These are phyloP conservation scores for Erythrophleum ivorense DNA, from an alignment of 331 rosid genomes.

Conservation along the genomic window DNA sequence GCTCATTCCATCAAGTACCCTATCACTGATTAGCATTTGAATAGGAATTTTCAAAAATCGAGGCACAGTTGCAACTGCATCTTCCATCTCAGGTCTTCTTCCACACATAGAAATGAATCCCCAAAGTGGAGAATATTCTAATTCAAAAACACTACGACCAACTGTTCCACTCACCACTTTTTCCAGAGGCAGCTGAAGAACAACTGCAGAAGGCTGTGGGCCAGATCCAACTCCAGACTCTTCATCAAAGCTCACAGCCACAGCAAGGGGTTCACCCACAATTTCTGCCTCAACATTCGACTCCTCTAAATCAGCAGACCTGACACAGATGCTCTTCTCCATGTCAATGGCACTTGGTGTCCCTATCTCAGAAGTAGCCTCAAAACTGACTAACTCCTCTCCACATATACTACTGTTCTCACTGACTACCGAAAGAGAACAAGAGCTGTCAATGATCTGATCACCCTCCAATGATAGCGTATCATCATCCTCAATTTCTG, in stretches of 20 bases:
- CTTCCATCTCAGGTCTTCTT: constrained; percentile 87
- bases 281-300: constrained; percentile 42
- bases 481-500: constrained; percentile 70
- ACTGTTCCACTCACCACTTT: constrained; percentile 46
- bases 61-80: constrained; percentile 61
- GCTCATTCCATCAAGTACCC: constrained; percentile 56
- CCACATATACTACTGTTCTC: constrained; percentile 72
- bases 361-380: constrained; percentile 52
- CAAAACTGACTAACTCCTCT: constrained; percentile 60
- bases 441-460: constrained; percentile 61
- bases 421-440: constrained; percentile 63
- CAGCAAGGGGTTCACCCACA: constrained; percentile 47
- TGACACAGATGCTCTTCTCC: constrained; percentile 46
- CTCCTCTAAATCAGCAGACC: constrained; percentile 37
- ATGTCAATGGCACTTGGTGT: constrained; percentile 44
- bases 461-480: constrained; percentile 65
- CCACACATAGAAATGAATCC: constrained; percentile 66
- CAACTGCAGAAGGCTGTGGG: constrained; percentile 42
- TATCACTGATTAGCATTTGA: constrained; percentile 63
- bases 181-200: constrained; percentile 59
- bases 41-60: constrained; percentile 63
- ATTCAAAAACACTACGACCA: constrained; percentile 71
- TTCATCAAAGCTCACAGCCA: constrained; percentile 53
- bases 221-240: constrained; percentile 46
- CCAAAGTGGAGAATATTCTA: constrained; percentile 75